These are phyloP conservation scores for Tolypocladium amazonense DNA, from an alignment of 2,329 filamentous ascomycete species.

Conservation along the genomic window DNA sequence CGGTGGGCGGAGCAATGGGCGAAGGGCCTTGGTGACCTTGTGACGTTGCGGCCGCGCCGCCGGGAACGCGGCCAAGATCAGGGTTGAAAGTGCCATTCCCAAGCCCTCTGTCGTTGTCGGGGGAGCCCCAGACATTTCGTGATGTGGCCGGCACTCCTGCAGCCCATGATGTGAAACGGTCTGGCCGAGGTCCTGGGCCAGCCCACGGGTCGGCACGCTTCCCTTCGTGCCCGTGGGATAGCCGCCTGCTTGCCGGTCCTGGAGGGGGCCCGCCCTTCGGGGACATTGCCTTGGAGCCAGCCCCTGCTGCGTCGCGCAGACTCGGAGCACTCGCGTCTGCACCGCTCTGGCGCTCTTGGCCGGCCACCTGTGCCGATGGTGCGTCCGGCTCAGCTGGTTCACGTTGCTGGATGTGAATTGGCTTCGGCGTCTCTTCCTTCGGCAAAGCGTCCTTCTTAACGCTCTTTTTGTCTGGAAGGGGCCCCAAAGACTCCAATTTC, in stretches of 20 bases:
- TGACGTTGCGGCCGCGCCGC: slow-evolving; percentile 21
- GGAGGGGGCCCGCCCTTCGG: slow-evolving; percentile 7
- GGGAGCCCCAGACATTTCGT: slow-evolving; percentile 65
- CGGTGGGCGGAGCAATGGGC: slow-evolving; percentile 30
- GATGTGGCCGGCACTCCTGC: slow-evolving; percentile 29
- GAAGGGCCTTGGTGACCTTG: slow-evolving; percentile 29
- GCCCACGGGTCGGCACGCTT: slow-evolving; percentile 27
- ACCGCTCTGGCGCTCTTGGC: slow-evolving; percentile 1
- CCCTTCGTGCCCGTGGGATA: slow-evolving; percentile 20
- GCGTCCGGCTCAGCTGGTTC: slow-evolving; percentile 7
- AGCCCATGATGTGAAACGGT: slow-evolving; percentile 42
- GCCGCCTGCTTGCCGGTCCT: slow-evolving; percentile 13
- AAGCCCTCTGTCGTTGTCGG: slow-evolving; percentile 59
- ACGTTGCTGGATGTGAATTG: slow-evolving; percentile 24
- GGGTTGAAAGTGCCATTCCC: slow-evolving; percentile 69
- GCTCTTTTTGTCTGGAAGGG: slow-evolving; percentile 49
- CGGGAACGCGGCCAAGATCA: slow-evolving; percentile 41
- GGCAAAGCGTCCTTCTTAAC: slow-evolving; percentile 37
- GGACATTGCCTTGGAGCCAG: slow-evolving; percentile 5
- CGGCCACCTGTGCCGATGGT: slow-evolving; percentile 6
- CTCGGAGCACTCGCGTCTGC: neutral
- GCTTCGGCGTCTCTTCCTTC: slow-evolving; percentile 27
- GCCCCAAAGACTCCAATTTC: slow-evolving; percentile 61
- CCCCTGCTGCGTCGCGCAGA: slow-evolving; percentile 1
- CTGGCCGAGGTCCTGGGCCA: slow-evolving; percentile 27